phyloP scores from a whole-genome alignment of 805 yeast species.

The Jamesozyma hellenica region DNA sequence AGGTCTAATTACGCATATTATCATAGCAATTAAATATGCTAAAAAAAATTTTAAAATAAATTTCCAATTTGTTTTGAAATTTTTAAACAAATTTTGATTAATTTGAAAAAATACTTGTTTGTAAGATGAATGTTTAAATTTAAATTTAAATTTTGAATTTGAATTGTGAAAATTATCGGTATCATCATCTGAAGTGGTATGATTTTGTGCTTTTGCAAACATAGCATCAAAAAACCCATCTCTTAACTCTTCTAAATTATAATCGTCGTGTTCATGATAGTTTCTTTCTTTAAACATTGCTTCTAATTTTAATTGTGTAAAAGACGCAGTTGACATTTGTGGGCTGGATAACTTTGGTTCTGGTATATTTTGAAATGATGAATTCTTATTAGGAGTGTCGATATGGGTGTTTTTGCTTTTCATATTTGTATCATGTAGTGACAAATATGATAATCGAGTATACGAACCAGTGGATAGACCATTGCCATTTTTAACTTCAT shows the following conservation, averaged over 20 bases:
- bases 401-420: too few relatives aligned
- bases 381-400: too few relatives aligned
- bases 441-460: slow-evolving; percentile 14
- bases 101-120: too few relatives aligned
- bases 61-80: slow-evolving; percentile 9
- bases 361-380: too few relatives aligned
- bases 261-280: slow-evolving; percentile 29
- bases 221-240: slow-evolving; percentile 42
- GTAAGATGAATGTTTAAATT: too few relatives aligned
- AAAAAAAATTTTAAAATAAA: slow-evolving; percentile 26
- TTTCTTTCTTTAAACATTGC: slow-evolving; percentile 20
- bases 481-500: background rate
- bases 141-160: too few relatives aligned
- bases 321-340: slow-evolving; percentile 25
- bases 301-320: slow-evolving; percentile 29
- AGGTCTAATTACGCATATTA: slow-evolving; percentile 32
- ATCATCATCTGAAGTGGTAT: background rate
- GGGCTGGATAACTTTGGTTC: slow-evolving; percentile 1
- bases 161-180: too few relatives aligned
- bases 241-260: slow-evolving; percentile 36
- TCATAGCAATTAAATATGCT: slow-evolving; percentile 33
- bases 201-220: slow-evolving; percentile 26
- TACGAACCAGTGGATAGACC: slow-evolving; percentile 22
- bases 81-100: background rate
- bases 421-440: slow-evolving; percentile 11